These are phyloP conservation scores for Penicillium pulvis DNA, from an alignment of 495 filamentous ascomycete species.

Conservation along the genomic window DNA sequence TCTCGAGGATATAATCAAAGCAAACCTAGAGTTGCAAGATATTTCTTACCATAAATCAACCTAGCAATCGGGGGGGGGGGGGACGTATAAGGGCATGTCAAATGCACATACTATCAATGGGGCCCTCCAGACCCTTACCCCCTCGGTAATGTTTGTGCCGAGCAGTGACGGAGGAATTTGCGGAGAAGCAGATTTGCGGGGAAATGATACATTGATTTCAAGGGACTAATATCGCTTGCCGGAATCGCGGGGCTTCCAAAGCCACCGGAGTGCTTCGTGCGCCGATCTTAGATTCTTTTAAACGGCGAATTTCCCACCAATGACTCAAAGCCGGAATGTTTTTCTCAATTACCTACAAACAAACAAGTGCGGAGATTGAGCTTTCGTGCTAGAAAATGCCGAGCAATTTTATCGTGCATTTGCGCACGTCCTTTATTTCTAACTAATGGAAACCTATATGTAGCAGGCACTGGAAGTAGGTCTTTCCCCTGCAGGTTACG, in stretches of 20 bases:
- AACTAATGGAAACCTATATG: background rate
- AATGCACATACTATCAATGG: background rate
- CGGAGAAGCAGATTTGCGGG: background rate
- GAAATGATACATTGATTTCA: background rate
- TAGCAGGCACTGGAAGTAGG: background rate
- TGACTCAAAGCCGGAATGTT: constrained; percentile 5
- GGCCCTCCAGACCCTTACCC: background rate
- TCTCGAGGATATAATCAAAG: background rate
- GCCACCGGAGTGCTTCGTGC: constrained; percentile 22
- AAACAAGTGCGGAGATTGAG: background rate
- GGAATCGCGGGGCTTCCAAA: constrained; percentile 4
- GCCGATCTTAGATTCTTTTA: constrained; percentile 5
- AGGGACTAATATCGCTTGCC: background rate
- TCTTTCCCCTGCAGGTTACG: background rate
- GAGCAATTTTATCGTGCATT: background rate
- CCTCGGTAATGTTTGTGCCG: background rate
- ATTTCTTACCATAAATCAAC: too few relatives aligned
- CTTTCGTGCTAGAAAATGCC: background rate
- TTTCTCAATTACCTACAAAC: background rate
- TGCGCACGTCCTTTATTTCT: background rate
- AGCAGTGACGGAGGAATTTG: background rate
- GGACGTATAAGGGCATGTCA: too few relatives aligned
- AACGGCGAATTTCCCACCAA: constrained; percentile 26
- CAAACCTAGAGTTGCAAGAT: too few relatives aligned
- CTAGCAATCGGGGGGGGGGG: too few relatives aligned